Conservation (phyloP, 495 filamentous ascomycete species). For the Cenococcum geophilum region DNA sequence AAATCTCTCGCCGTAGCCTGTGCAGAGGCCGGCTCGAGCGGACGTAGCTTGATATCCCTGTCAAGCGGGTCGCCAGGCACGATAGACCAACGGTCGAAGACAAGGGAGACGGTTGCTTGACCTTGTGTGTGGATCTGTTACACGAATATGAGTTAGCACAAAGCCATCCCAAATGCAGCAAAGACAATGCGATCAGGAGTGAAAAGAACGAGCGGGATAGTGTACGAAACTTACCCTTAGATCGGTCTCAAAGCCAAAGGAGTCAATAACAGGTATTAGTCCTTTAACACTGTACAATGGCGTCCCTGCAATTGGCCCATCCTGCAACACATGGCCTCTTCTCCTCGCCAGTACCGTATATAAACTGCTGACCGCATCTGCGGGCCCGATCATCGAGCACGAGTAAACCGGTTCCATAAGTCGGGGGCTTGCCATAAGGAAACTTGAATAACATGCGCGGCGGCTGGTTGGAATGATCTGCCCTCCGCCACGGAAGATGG, state of each 20-base stretch:
- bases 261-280: conserved; percentile 90
- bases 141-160: background rate
- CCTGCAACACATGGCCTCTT: conserved; percentile 84
- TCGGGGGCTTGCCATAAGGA: conserved; percentile 92
- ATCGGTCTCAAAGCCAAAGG: conserved; percentile 96
- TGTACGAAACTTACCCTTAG: conserved; percentile 47
- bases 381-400: conserved; percentile 86
- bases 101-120: conserved; percentile 79
- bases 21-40: conserved; percentile 77
- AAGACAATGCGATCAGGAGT: background rate
- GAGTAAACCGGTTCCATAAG: conserved; percentile 95
- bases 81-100: conserved; percentile 92
- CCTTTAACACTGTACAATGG: conserved; percentile 86
- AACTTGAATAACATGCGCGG: conserved; percentile 85
- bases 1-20: conserved; percentile 91
- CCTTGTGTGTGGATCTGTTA: conserved; percentile 80
- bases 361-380: conserved; percentile 77
- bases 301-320: conserved; percentile 90
- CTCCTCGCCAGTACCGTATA: conserved; percentile 88
- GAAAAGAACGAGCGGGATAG: background rate
- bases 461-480: conserved; percentile 95
- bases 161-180: background rate
- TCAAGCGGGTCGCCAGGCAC: conserved; percentile 95
- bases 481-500: conserved; percentile 89
- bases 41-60: conserved; percentile 70